These are phyloP conservation scores for Candida argentea DNA, from an alignment of 805 yeast genomes.

Conservation along the genomic window DNA sequence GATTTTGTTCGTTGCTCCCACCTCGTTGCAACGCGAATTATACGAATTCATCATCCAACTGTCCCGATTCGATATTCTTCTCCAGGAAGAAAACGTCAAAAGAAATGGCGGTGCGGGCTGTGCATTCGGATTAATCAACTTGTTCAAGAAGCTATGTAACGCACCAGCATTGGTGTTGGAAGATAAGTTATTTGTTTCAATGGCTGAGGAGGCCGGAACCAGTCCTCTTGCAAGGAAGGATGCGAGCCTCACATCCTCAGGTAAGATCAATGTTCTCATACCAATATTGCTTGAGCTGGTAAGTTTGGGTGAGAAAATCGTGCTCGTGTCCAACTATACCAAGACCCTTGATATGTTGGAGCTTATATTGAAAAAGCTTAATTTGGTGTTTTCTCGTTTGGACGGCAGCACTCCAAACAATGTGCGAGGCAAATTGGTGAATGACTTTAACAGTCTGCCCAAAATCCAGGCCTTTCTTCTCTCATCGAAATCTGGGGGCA, in stretches of 20 bases:
- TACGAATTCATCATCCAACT: conserved; percentile 42
- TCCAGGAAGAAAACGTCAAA: conserved; percentile 17
- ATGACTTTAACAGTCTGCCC: conserved; percentile 47
- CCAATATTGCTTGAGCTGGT: conserved; percentile 44
- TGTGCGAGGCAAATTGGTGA: conserved; percentile 55
- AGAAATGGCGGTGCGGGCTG: conserved; percentile 23
- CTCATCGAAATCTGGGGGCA: conserved; percentile 90
- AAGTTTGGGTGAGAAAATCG: conserved; percentile 55
- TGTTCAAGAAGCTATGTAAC: conserved; percentile 74
- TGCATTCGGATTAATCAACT: conserved; percentile 57
- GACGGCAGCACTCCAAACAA: conserved; percentile 79
- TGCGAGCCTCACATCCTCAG: conserved; percentile 18
- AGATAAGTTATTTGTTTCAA: conserved; percentile 33
- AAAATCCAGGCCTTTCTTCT: conserved; percentile 56
- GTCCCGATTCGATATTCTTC: conserved; percentile 18
- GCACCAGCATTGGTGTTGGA: conserved; percentile 55
- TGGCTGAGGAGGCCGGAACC: conserved; percentile 6
- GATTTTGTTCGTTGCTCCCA: conserved; percentile 71
- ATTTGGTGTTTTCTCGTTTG: conserved; percentile 47
- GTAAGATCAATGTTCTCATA: conserved; percentile 57
- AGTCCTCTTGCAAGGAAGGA: conserved; percentile 4
- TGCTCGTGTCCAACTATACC: conserved; percentile 80
- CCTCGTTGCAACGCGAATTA: conserved; percentile 44
- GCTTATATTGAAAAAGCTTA: conserved; percentile 36
- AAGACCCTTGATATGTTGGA: conserved; percentile 76